Evolutionary conservation across 352 stramenopile species (phyloP), one percentile per base, ranked within the genome.

Genomic region (Pythium apleroticum): DNA sequence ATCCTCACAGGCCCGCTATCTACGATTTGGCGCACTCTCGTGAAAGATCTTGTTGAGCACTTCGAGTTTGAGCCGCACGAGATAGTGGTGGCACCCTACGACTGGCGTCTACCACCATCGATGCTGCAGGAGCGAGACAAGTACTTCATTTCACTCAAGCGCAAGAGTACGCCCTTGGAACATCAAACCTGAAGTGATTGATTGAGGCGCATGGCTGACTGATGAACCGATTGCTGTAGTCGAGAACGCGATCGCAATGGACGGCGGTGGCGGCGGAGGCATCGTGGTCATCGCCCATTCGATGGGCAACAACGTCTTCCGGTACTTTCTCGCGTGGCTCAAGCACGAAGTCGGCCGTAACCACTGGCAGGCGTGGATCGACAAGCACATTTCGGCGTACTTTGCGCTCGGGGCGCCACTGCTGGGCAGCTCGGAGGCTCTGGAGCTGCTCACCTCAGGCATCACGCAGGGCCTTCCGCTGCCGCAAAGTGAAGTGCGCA

Each of bases 251-350:
- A 77, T 90, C 1, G 72, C 72, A 7, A 65, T 89, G 17, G 76
- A 90, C 39, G 20, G 58, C 57, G 31, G 63, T 70, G 28, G 57
- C 48, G 14, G 74, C 14, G 78, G 31, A 17, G 70, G 84, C 17
- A 65, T 90, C 27, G 83, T 94, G 30, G 80, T 94, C 30, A 87
- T 94, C 64, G 85, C 83, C 0, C 85, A 94, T 60, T 94, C 85
- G 31, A 90, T 94, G 78, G 85, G 85, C 31, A 94, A 94, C 62
- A 75, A 75, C 35, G 64, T 92, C 19, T 88, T 94, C 24, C 83
- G 83, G 4, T 94, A 94, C 73, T 94, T 94, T 48, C 77, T 94
- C 31, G 80, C 80, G 59, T 94, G 85, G 85, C 70, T 94, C 55
- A 84, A 88, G 57, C 77, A 86, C 53, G 83, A 94, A 58, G 72